Percentiles rank a stretch among this genome's conserved stretches.
Evolutionary conservation across 345 rosid genomes (phyloP).

Genomic region (Camelina neglecta): DNA sequence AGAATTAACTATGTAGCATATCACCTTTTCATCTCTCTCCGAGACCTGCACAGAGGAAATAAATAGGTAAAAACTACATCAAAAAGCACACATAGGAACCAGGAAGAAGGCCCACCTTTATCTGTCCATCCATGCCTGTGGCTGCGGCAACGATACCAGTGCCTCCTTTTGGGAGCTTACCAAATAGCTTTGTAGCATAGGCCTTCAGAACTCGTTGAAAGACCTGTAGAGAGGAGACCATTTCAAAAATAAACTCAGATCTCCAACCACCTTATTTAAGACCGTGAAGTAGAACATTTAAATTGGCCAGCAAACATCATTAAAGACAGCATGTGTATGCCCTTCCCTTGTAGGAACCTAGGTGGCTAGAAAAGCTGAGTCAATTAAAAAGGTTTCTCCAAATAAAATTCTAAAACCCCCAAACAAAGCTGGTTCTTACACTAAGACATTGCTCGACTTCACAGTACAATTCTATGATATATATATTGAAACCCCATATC

Average conservation of each 20-base stretch:
- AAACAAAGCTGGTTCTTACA: constrained; percentile 23
- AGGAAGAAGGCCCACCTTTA: constrained; percentile 64
- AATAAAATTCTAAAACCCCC: constrained; percentile 14
- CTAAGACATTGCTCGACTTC: constrained; percentile 11
- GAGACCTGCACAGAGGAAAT: constrained; percentile 62
- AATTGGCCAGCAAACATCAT: constrained; percentile 14
- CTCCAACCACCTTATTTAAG: constrained; percentile 9
- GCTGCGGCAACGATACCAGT: constrained; percentile 98
- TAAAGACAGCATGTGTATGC: constrained; percentile 8
- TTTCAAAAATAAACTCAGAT: constrained; percentile 13
- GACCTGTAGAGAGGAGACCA: constrained; percentile 55
- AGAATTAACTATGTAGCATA: constrained; percentile 93
- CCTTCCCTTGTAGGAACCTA: constrained; percentile 19
- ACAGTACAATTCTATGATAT: constrained; percentile 10
- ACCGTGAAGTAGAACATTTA: constrained; percentile 8
- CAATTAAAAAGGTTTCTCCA: constrained; percentile 28
- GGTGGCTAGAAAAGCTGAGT: constrained; percentile 23
- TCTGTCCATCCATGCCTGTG: constrained; percentile 95
- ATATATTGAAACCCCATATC: constrained; percentile 5
- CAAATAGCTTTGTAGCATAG: constrained; percentile 85
- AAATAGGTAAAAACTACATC: not conserved
- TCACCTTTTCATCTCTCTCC: constrained; percentile 91
- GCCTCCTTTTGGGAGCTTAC: constrained; percentile 93
- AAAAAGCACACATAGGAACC: constrained; percentile 27
- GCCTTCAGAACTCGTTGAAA: constrained; percentile 94